These are phyloP conservation scores for Geotrichum siamense DNA, from an alignment of 1,139 yeast genomes.

Conservation along the genomic window DNA sequence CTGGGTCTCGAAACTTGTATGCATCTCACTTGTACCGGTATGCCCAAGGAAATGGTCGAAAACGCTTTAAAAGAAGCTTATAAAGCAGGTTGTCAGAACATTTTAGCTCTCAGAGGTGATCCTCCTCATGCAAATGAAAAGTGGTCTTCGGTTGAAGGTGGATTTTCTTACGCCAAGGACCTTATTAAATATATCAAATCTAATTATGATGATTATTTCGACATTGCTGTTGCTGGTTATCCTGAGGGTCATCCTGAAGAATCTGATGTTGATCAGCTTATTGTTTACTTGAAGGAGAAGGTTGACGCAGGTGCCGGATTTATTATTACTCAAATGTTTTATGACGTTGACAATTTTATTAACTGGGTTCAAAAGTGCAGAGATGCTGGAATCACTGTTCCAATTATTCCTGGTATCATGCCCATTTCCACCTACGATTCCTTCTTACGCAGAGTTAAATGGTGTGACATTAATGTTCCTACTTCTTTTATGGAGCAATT, in stretches of 20 bases:
- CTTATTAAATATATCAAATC: constrained; percentile 67
- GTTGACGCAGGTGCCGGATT: constrained; percentile 93
- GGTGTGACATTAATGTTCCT: constrained; percentile 86
- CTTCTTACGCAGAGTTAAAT: constrained; percentile 83
- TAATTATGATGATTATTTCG: constrained; percentile 67
- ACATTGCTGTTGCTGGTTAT: constrained; percentile 89
- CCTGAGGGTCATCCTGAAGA: constrained; percentile 99
- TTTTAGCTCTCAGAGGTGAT: constrained; percentile 90
- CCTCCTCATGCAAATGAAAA: constrained; percentile 53
- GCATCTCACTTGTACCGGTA: constrained; percentile 96
- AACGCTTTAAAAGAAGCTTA: constrained; percentile 81
- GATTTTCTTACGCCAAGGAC: constrained; percentile 72
- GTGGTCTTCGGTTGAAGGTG: constrained; percentile 51
- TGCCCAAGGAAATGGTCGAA: constrained; percentile 77
- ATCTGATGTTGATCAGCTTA: constrained; percentile 47
- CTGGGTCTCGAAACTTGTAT: constrained; percentile 93
- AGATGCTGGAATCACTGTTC: constrained; percentile 68
- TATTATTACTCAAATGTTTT: constrained; percentile 81
- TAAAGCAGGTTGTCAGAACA: constrained; percentile 89
- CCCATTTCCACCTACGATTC: constrained; percentile 93
- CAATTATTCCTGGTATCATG: constrained; percentile 97
- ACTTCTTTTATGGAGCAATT: constrained; percentile 59
- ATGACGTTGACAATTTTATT: constrained; percentile 73
- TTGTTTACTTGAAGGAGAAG: constrained; percentile 71
- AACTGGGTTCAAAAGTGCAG: constrained; percentile 72